Evolutionary conservation across 176 grass and related monocot species (phyloP), one percentile per base, ranked within the genome.

Genomic region (Lolium rigidum): DNA sequence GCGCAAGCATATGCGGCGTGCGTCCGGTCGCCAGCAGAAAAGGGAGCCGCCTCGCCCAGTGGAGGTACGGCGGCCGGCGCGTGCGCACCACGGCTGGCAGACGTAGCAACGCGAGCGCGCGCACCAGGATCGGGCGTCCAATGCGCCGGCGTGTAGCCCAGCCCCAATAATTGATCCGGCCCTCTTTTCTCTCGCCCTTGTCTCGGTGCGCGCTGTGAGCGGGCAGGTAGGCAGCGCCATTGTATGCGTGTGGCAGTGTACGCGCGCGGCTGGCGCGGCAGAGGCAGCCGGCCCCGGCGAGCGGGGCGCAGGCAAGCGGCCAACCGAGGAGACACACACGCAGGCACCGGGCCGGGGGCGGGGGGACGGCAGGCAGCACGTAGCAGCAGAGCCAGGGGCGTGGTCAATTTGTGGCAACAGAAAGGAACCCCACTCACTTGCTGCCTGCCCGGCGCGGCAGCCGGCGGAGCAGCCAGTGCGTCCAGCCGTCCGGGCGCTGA

Each of bases 1-100:
- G 31, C 54, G 54, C 54, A 14, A 12, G 69, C 41, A 21, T 22
- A 24, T 73, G 70, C 46, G 61, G 24, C 54, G 6, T 8, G 54
- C 54, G 54, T 20, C 54, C 54, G 54, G 54, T 20, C 1, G 54
- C 6, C 17, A 18, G 54, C 54, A 56, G 54, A 18, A 56, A 56
- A 55, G 17, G 6, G 54, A 13, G 54, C 13, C 6, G 54, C 17
- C 54, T 56, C 54, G 17, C 15, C 54, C 54, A 56, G 54, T 71
- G 69, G 69, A 46, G 39, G 70, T 49, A 74, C 70, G 70, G 44
- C 44, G 70, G 70, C 70, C 70, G 69, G 69, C 70, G 69, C 69
- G 37, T 70, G 37, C 66, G 37, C 12, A 37, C 35, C 35, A 10
- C 66, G 58, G 58, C 66, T 2, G 65, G 37, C 21, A 43, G 41